These are phyloP conservation scores for Entomortierella chlamydospora DNA, from an alignment of 192 early-diverging fungal species.

Conservation along the genomic window DNA sequence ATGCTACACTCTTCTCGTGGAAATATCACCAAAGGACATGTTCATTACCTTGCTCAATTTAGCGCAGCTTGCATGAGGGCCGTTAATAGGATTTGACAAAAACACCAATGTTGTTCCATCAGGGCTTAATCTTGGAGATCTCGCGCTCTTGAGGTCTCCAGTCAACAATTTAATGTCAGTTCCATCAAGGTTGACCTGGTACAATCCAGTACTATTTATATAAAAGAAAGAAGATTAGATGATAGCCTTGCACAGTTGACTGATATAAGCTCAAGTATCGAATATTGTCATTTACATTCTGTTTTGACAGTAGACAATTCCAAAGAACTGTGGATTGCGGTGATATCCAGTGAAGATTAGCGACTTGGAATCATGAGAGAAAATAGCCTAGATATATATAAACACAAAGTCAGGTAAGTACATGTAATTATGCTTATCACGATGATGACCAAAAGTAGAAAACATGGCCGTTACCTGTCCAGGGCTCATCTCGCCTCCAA, in stretches of 20 bases:
- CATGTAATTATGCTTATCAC: too few species aligned
- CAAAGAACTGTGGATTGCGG: slow-evolving; percentile 65
- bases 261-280: too few species aligned
- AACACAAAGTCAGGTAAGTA: too few species aligned
- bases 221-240: background rate
- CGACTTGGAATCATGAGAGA: slow-evolving; percentile 58
- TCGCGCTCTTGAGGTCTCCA: slow-evolving; percentile 50
- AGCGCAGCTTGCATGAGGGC: slow-evolving; percentile 76
- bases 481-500: slow-evolving; percentile 49
- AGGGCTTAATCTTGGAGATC: slow-evolving; percentile 72
- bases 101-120: slow-evolving; percentile 66
- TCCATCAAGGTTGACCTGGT: slow-evolving; percentile 60
- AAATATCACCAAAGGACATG: background rate
- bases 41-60: slow-evolving; percentile 55
- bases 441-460: too few species aligned
- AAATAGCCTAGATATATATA: slow-evolving; percentile 55
- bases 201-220: slow-evolving; percentile 60
- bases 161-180: slow-evolving; percentile 43
- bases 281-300: slow-evolving; percentile 51
- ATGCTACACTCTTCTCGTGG: too few species aligned
- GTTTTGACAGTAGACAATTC: slow-evolving; percentile 78
- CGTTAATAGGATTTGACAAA: slow-evolving; percentile 68
- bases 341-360: slow-evolving; percentile 77
- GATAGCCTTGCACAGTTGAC: too few species aligned
- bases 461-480: slow-evolving; percentile 41